Evolutionary conservation across 306 rosid genomes (phyloP).

Genomic region (Cyclanthera cordifolia): DNA sequence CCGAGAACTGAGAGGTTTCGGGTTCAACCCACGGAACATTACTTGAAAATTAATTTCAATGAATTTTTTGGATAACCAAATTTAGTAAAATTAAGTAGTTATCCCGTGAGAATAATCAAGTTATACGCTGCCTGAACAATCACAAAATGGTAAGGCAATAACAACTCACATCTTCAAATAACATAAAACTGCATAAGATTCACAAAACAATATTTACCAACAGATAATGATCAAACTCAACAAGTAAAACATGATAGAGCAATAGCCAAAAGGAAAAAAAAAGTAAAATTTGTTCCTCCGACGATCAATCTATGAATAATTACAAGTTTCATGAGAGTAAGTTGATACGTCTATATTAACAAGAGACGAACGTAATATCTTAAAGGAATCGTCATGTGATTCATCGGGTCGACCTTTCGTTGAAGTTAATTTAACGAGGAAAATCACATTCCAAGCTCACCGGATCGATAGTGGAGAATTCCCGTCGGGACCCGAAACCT

Average conservation of each 20-base stretch:
- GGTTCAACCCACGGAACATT: too few species aligned
- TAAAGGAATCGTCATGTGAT: not conserved
- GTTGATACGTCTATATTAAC: not conserved
- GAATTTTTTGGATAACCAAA: too few species aligned
- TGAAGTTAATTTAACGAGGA: not conserved
- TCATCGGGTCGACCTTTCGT: slow-evolving; percentile 11
- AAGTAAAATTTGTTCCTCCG: not conserved
- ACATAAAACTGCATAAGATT: not conserved
- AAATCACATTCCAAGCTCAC: slow-evolving; percentile 11
- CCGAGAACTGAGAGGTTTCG: too few species aligned
- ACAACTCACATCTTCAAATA: not conserved
- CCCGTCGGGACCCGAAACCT: slow-evolving; percentile 26
- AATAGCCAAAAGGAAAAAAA: not conserved
- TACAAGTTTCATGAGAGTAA: not conserved
- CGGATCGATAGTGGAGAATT: slow-evolving; percentile 16
- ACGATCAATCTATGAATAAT: not conserved
- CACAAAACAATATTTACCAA: not conserved
- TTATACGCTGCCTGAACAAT: too few species aligned
- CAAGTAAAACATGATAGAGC: not conserved
- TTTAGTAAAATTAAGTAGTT: too few species aligned
- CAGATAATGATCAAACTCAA: not conserved
- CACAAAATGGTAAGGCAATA: not conserved
- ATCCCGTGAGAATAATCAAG: too few species aligned
- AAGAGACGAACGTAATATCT: not conserved
- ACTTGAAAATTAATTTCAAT: too few species aligned